Evolutionary conservation across 805 yeast species (phyloP).

Genomic region (Starmerella gropengiesseri): DNA sequence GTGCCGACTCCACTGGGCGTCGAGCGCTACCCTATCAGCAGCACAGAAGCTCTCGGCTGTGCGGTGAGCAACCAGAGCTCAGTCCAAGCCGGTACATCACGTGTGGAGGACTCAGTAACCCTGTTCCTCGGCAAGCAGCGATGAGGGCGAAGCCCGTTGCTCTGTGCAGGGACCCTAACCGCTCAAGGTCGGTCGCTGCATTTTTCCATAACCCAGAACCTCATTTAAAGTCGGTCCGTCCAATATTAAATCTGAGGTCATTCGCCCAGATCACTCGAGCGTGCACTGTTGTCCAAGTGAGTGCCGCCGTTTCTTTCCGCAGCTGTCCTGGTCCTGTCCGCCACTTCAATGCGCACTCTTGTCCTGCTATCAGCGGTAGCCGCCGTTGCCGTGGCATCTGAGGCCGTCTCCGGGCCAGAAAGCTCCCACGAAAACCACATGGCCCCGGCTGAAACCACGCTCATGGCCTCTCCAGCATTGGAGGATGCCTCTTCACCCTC

Average conservation of each 20-base stretch:
- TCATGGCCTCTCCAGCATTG: not conserved
- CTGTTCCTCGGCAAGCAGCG: not conserved
- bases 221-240: conserved; percentile 1
- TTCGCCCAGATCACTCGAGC: not conserved
- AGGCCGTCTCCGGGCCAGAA: too few species aligned
- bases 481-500: not conserved
- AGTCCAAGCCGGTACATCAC: not conserved
- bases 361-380: too few species aligned
- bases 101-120: not conserved
- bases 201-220: conserved; percentile 3
- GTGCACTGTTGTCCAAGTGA: not conserved
- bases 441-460: too few species aligned
- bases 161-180: conserved; percentile 6
- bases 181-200: not conserved
- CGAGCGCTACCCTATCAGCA: too few species aligned
- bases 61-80: too few species aligned
- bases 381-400: too few species aligned
- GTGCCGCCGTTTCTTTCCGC: not conserved
- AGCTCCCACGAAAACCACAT: too few species aligned
- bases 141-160: not conserved
- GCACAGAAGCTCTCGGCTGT: too few species aligned
- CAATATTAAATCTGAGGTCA: not conserved
- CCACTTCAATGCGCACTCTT: conserved; percentile 3
- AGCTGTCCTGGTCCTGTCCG: too few species aligned
- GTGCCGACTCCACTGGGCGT: too few species aligned